Evolutionary conservation across 2,329 filamentous ascomycete genomes (phyloP).

Genomic region (Colletotrichum tropicicola): DNA sequence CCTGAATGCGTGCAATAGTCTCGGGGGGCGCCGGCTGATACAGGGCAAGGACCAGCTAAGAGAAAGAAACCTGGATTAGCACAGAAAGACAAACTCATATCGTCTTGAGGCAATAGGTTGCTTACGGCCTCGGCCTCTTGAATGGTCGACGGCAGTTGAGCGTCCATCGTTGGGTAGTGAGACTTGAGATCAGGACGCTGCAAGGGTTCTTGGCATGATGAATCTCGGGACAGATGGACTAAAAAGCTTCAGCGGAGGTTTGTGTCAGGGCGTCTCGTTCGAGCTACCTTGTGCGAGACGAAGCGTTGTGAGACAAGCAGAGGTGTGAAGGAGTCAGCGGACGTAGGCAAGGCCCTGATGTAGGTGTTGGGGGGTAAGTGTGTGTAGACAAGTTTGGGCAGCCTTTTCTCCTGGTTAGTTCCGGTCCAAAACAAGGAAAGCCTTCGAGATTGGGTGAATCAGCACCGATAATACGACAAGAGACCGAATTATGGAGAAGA

Average conservation of each 20-base stretch:
- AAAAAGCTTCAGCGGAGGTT: background rate
- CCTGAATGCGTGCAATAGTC: slow-evolving; percentile 66
- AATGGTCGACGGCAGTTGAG: slow-evolving; percentile 15
- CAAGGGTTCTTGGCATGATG: background rate
- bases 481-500: no score
- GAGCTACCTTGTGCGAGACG: background rate
- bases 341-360: no score
- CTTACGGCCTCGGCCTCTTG: slow-evolving; percentile 29
- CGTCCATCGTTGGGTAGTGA: slow-evolving; percentile 15
- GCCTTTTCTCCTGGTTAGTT: no score
- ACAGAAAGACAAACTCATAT: background rate
- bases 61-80: background rate
- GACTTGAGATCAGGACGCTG: background rate
- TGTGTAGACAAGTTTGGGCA: background rate
- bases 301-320: background rate
- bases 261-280: background rate
- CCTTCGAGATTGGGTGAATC: no score
- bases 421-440: no score
- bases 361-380: background rate
- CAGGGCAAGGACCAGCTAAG: slow-evolving; percentile 58
- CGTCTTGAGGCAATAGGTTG: background rate
- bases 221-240: background rate
- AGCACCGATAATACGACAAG: no score
- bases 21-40: slow-evolving; percentile 62
- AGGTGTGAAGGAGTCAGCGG: no score